Base-by-base conservation (phyloP, 108 stramenopile species). In the Nitzschia sp. region DNA sequence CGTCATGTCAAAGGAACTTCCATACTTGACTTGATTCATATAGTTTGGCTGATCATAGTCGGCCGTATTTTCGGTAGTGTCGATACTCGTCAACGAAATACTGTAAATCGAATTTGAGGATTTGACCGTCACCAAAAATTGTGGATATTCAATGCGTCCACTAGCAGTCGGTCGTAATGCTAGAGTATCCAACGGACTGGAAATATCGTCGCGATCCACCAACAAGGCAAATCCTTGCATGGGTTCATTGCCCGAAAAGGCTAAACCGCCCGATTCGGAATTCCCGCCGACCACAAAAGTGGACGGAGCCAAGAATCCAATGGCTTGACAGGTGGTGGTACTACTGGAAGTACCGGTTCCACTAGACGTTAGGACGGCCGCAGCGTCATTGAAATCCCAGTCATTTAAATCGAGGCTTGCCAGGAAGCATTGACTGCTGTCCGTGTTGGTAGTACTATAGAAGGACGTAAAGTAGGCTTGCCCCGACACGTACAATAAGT, bases 401-500 rank as follows among this genome's bases (percentile, higher is more conserved):
- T 27, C 29, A 5, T 58, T 29, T 8, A 27, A 29, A 2, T 25
- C n/a, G 21, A 59, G 6, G 30, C 11, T 32, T 13, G 58, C 27
- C 2, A 59, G 15, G 21, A 59, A 59, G 31, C 58, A 59, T 5
- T 28, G 9, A 29, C 26, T 26, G 19, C 53, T 54, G n/a, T 8
- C 8, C n/a, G 53, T 54, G 6, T 11, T 6, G 18, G 29, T 30
- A 30, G 24, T 42, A 13, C 38, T 42, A 42, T 13, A 6, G 13
- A 42, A 42, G 38, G 38, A 42, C 9, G 38, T 9, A 42, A 9
- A 6, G 38, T 72, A 74, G 24, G 65, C 66, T 2, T 45, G 53
- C 4, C 73, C 73, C 9, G 73, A 66, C 46, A 74, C 13, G 53
- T 66, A 74, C 13, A 74, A 25, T 24, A 45, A 18, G 29, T 74